These are phyloP conservation scores for Endoconidiophora laricicola DNA, from an alignment of 2,329 filamentous ascomycete genomes.

Conservation along the genomic window DNA sequence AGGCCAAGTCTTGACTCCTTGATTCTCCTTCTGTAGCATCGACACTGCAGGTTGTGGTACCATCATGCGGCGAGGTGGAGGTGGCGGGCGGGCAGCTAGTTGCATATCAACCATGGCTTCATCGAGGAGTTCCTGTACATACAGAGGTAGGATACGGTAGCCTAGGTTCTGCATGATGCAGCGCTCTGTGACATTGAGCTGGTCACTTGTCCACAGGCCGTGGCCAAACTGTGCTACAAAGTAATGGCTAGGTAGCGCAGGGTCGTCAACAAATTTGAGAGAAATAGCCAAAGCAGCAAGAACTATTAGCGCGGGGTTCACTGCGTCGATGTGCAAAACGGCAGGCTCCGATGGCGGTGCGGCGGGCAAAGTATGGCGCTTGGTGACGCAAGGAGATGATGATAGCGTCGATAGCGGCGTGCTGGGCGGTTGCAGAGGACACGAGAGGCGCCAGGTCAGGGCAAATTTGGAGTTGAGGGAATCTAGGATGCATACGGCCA, in stretches of 20 bases:
- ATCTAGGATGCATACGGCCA: slow-evolving; percentile 51
- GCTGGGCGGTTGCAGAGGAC: slow-evolving; percentile 27
- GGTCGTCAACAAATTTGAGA: slow-evolving; percentile 49
- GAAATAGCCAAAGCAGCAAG: slow-evolving; percentile 46
- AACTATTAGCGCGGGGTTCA: slow-evolving; percentile 45
- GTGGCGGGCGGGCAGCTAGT: slow-evolving; percentile 30
- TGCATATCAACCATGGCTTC: slow-evolving; percentile 49
- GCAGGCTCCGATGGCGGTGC: slow-evolving; percentile 20
- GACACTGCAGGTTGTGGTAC: neutral
- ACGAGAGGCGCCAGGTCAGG: slow-evolving; percentile 42
- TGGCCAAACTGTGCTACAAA: slow-evolving; percentile 38
- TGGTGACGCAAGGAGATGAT: slow-evolving; percentile 14
- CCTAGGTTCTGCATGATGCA: slow-evolving; percentile 47
- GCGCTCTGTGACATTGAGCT: slow-evolving; percentile 47
- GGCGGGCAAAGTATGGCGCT: slow-evolving; percentile 33
- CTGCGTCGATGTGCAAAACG: slow-evolving; percentile 39
- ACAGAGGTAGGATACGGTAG: slow-evolving; percentile 46
- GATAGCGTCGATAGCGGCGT: neutral
- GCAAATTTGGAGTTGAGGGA: slow-evolving; percentile 46
- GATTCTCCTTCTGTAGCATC: neutral
- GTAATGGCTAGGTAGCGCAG: slow-evolving; percentile 33
- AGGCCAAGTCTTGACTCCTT: slow-evolving; percentile 1
- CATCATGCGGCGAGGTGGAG: neutral
- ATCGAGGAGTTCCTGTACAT: slow-evolving; percentile 36
- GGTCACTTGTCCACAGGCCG: slow-evolving; percentile 39